Evolutionary conservation across 176 grass and related monocot species (phyloP), one percentile per base, ranked within the genome.

Genomic region (Oryza meridionalis): DNA sequence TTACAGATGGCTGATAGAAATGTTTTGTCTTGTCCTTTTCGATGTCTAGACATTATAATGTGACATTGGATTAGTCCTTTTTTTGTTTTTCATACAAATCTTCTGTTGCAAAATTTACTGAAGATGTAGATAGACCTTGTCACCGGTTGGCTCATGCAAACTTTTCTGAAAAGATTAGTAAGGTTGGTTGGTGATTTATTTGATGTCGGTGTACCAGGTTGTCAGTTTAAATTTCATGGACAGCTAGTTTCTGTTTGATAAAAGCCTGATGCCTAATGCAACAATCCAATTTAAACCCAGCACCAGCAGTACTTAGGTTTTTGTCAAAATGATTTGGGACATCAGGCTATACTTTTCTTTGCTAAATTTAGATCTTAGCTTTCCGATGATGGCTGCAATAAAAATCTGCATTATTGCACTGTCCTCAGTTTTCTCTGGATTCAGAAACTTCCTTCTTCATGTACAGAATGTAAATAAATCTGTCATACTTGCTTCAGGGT

Each of bases 371-470:
- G 6, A 19, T 71, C 10, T 58, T 43, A 44, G 35, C 35, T 55
- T 77, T 58, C 44, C 59, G 49, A 44, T 68, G 25, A 25, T 79
- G 9, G 11, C 75, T 80, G 76, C 71, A 45, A 69, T 17, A 31
- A 72, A 62, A 32, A 22, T 80, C 19, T 26, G 21, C 37, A 17
- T 70, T 49, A 47, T 21, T 33, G 59, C 65, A 2, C 4, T 73
- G 21, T 5, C 59, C 7, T 53, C 45, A 24, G 6, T 76, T 64
- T 22, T 70, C 16, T 80, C n/a, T 65, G 22, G 31, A 65, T 72
- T 37, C n/a, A 35, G 13, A 72, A 72, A 66, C 13, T 40, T 38
- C 37, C 5, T 19, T 64, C 31, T 71, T 43, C 51, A 22, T 77
- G 31, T 71, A n/a, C 5, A 65, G 4, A 65, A 53, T 40, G 31